phyloP scores from a whole-genome alignment of 2,329 filamentous ascomycete genomes.

The Pyrenochaeta sp. region DNA sequence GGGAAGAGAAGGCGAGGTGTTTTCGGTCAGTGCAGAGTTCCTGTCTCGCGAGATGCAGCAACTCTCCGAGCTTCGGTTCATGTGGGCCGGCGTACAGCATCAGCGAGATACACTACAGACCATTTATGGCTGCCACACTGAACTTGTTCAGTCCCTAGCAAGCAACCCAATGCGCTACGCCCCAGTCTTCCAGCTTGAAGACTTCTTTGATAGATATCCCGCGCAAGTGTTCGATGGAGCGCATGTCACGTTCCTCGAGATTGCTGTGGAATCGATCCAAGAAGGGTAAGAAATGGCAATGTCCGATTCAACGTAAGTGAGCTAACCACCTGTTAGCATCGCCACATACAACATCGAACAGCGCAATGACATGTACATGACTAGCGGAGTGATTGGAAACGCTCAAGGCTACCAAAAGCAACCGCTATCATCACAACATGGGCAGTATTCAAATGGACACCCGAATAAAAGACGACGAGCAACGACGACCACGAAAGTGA shows the following conservation, averaged over 20 bases:
- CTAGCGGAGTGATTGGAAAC: constrained; percentile 36
- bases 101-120: constrained; percentile 80
- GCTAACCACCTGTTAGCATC: constrained; percentile 34
- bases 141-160: constrained; percentile 77
- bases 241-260: constrained; percentile 75
- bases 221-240: constrained; percentile 76
- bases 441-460: constrained; percentile 40
- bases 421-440: constrained; percentile 29
- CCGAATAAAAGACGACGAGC: constrained; percentile 48
- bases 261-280: constrained; percentile 66
- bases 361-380: constrained; percentile 50
- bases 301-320: background rate
- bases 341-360: constrained; percentile 48
- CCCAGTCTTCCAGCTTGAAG: constrained; percentile 83
- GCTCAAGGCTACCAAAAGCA: constrained; percentile 38
- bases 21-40: constrained; percentile 72
- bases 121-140: constrained; percentile 79
- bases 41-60: constrained; percentile 82
- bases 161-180: constrained; percentile 76
- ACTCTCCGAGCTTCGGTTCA: constrained; percentile 75
- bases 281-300: constrained; percentile 57
- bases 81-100: constrained; percentile 81
- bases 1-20: constrained; percentile 68
- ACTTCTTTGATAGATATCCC: constrained; percentile 86
- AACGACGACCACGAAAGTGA: constrained; percentile 35